Conservation (phyloP, 495 filamentous ascomycete genomes). For the Baudoinia panamericana region DNA sequence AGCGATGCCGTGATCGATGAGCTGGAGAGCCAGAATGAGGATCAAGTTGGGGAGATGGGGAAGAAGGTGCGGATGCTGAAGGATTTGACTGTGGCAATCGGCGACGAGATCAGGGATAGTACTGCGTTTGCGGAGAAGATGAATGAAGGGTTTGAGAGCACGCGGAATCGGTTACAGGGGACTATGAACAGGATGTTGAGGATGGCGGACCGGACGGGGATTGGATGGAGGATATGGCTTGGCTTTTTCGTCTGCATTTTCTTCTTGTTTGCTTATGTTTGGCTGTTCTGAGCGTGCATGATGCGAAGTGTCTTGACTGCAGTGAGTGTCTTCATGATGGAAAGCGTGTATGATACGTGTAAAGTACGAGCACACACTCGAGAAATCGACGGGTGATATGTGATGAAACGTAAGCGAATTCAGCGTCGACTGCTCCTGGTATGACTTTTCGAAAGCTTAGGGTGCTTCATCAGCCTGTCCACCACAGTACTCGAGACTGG, state of each 20-base stretch:
- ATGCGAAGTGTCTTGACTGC: no score
- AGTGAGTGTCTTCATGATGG: no score
- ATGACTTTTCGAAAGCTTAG: no score
- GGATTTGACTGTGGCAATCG: conserved; percentile 78
- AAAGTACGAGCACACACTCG: no score
- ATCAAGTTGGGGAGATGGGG: conserved; percentile 74
- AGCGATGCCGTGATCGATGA: conserved; percentile 84
- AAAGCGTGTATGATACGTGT: no score
- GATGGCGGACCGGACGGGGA: conserved; percentile 87
- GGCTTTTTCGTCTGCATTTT: conserved; percentile 71
- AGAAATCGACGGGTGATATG: no score
- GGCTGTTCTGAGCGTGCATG: conserved; percentile 56
- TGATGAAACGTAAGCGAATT: no score
- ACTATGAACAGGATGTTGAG: conserved; percentile 96
- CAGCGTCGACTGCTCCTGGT: no score
- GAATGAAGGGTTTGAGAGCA: conserved; percentile 84
- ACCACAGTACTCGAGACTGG: no score
- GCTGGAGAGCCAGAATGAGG: conserved; percentile 90
- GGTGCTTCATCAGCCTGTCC: no score
- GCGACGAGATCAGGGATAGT: conserved; percentile 82
- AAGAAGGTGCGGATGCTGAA: conserved; percentile 88
- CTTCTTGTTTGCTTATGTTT: conserved; percentile 77
- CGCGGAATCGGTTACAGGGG: conserved; percentile 61
- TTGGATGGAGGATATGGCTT: conserved; percentile 90
- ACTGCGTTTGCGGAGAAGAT: conserved; percentile 72